Evolutionary conservation across 352 stramenopile genomes (phyloP).

Genomic region (Phytophthora fragariae): DNA sequence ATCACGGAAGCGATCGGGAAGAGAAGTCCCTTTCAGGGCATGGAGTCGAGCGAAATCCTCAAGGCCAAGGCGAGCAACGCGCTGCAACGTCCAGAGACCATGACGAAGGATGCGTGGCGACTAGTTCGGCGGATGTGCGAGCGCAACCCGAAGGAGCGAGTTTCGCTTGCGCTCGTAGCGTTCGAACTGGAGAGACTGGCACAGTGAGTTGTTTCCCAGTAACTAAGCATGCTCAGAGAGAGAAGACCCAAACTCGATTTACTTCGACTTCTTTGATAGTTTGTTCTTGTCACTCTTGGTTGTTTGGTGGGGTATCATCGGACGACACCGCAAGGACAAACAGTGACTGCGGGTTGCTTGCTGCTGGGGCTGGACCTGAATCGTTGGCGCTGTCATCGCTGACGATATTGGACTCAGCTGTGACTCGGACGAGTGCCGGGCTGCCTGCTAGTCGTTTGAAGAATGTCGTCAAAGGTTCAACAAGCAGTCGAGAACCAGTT

Average conservation of each 20-base stretch:
- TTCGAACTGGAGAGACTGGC: not conserved
- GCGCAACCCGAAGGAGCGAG: not conserved
- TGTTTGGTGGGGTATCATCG: constrained; percentile 2
- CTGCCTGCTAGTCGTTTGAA: constrained; percentile 38
- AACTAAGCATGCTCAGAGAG: no score
- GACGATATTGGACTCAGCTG: constrained; percentile 19
- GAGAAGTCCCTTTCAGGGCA: constrained; percentile 13
- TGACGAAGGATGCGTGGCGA: constrained; percentile 23
- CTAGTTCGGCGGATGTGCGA: not conserved
- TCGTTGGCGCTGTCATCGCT: constrained; percentile 22
- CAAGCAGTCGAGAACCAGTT: constrained; percentile 18
- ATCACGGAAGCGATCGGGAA: constrained; percentile 36
- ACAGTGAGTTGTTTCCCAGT: not conserved
- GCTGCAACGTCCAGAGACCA: not conserved
- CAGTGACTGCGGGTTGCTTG: constrained; percentile 18
- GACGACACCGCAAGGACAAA: constrained; percentile 16
- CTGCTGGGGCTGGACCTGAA: not conserved
- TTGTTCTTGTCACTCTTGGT: constrained; percentile 13
- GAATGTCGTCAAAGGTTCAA: constrained; percentile 31
- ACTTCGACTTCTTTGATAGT: not conserved
- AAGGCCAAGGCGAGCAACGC: constrained; percentile 8
- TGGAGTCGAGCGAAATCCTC: constrained; percentile 2
- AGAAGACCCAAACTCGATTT: not conserved
- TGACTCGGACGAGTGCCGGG: constrained; percentile 41
- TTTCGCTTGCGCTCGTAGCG: not conserved